Percentiles rank a stretch among this genome's conserved stretches.
Conservation (phyloP, 1,284 basidiomycete genomes). For the Phlebopus sp. region DNA sequence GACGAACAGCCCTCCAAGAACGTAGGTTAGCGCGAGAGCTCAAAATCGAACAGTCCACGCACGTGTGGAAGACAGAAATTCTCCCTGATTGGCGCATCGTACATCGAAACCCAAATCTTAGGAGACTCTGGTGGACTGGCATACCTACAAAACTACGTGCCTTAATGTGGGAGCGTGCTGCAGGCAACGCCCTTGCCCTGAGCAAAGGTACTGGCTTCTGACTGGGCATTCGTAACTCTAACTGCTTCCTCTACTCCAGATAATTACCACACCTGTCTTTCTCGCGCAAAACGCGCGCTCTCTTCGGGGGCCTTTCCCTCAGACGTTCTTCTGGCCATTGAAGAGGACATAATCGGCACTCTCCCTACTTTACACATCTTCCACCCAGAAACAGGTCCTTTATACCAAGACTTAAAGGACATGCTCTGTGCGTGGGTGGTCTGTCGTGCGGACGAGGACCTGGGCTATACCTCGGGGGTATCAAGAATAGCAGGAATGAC, state of each 20-base stretch:
- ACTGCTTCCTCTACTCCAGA: constrained; percentile 41
- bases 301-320: constrained; percentile 71
- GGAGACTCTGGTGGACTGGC: constrained; percentile 89
- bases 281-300: constrained; percentile 73
- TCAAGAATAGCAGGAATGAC: constrained; percentile 86
- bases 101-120: constrained; percentile 58
- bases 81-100: constrained; percentile 83
- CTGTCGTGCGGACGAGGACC: constrained; percentile 82
- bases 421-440: constrained; percentile 92
- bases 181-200: constrained; percentile 86
- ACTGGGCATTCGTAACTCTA: not conserved
- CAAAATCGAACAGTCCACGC: constrained; percentile 65
- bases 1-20: constrained; percentile 59
- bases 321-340: constrained; percentile 68
- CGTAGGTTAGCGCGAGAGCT: constrained; percentile 65
- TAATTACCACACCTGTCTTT: constrained; percentile 69
- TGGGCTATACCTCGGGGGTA: constrained; percentile 72
- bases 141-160: constrained; percentile 86
- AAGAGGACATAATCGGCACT: constrained; percentile 77
- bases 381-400: constrained; percentile 70
- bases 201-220: constrained; percentile 63
- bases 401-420: constrained; percentile 86
- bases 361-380: constrained; percentile 91
- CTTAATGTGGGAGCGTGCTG: constrained; percentile 82
- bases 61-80: constrained; percentile 77